Percentiles rank a stretch among this genome's conserved stretches.
phyloP scores from a whole-genome alignment of 306 rosid species.

The Cicer arietinum region DNA sequence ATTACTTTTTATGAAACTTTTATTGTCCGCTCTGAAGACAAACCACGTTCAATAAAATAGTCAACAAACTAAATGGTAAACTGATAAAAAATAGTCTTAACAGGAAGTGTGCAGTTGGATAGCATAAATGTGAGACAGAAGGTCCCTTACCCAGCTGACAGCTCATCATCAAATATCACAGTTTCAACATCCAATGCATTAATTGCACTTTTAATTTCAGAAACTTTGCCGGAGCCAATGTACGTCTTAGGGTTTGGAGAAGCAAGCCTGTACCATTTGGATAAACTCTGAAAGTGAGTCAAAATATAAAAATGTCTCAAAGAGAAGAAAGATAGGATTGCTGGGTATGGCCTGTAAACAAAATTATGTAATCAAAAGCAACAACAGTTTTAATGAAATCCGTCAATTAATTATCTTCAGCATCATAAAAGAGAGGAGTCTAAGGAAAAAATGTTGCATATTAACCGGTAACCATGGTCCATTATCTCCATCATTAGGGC shows the following conservation, averaged over 20 bases:
- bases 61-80: conserved; percentile 34
- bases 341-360: conserved; percentile 1
- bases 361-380: conserved; percentile 5
- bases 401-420: conserved; percentile 3
- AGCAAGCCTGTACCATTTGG: conserved; percentile 62
- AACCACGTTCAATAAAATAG: conserved; percentile 30
- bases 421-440: background rate
- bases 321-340: conserved; percentile 17
- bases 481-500: background rate
- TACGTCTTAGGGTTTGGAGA: conserved; percentile 90
- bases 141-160: conserved; percentile 80
- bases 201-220: conserved; percentile 91
- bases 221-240: conserved; percentile 96
- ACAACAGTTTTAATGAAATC: background rate
- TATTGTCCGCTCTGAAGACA: conserved; percentile 6
- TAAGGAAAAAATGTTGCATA: background rate
- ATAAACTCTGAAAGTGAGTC: conserved; percentile 38
- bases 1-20: conserved; percentile 6
- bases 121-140: conserved; percentile 29
- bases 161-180: conserved; percentile 93
- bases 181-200: conserved; percentile 79
- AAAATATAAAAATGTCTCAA: conserved; percentile 20
- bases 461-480: background rate
- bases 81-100: conserved; percentile 21
- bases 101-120: conserved; percentile 29